Evolutionary conservation across 495 filamentous ascomycete genomes (phyloP).

Genomic region (Neurospora sp.): DNA sequence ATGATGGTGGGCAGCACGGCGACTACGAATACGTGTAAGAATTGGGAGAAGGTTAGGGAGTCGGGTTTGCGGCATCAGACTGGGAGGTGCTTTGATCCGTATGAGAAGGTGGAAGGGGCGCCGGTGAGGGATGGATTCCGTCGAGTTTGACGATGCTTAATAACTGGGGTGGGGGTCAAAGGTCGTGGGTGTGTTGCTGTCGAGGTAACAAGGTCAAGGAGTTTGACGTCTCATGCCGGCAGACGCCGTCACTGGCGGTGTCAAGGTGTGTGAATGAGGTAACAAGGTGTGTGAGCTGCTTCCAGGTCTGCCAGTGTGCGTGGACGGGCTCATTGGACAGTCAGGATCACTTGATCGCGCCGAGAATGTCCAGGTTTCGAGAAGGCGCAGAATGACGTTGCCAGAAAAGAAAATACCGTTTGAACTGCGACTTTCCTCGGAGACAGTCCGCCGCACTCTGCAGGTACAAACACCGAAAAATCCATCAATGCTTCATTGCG

Average conservation of each 20-base stretch:
- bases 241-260: not conserved
- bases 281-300: not conserved
- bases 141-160: not conserved
- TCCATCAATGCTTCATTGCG: not conserved
- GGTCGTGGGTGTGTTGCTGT: not conserved
- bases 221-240: not conserved
- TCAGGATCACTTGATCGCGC: not conserved
- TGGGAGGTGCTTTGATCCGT: not conserved
- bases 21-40: not conserved
- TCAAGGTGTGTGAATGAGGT: not conserved
- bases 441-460: not conserved
- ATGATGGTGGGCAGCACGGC: not conserved
- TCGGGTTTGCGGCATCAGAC: not conserved
- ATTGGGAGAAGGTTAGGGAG: not conserved
- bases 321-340: not conserved
- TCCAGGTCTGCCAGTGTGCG: not conserved
- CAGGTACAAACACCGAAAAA: not conserved
- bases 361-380: not conserved
- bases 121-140: not conserved
- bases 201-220: not conserved
- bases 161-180: not conserved
- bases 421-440: not conserved
- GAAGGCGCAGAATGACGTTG: not conserved
- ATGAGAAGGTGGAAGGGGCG: not conserved
- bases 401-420: not conserved